Evolutionary conservation across 805 yeast genomes (phyloP), one percentile per base, ranked within the genome.

Genomic region (Lipomyces sp.): DNA sequence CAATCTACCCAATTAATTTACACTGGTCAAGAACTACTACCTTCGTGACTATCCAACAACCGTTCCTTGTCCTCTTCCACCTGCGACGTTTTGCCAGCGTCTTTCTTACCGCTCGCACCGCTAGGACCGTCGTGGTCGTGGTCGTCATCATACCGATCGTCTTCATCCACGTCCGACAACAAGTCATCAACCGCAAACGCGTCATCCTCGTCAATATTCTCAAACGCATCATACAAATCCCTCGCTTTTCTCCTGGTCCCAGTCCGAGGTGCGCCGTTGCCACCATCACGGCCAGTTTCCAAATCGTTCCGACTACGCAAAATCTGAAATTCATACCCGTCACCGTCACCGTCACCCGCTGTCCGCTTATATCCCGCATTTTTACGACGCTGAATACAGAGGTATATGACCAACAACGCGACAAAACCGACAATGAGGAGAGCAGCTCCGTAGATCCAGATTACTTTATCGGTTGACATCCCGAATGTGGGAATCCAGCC

Each of bases 291-390:
- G 24, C 24, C 51, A 13, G 13, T 57, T 60, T 39, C 64, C 53
- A 42, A n/a, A 30, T 56, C 70, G n/a, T 48, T 24, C 24, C 29
- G 39, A n/a, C 37, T 67, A 8, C 71, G 85, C 62, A 86, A 84
- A 57, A 86, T 83, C 72, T 86, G 89, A 73, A 86, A 86, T 73
- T 86, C 90, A 73, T 83, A 86, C 35, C 85, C 88, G 71, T 86
- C 83, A 71, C 86, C 88, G 71, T 86, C 83, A 71, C 86, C 78
- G 74, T 86, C 79, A 71, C 85, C 79, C 48, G 79, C 74, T 4
- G 58, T 80, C 71, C 50, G 56, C 35, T 53, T 29, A n/a, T 32
- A 18, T 34, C 78, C 54, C 75, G 63, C 59, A 5, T 75, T 48
- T 57, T 74, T 65, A 64, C 77, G 80, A 82, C 77, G 82, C 67